A percentile compares a stretch with the other conserved stretches of the same genome.
phyloP scores from a whole-genome alignment of 1,284 basidiomycete genomes.

The Trichosporon ovoides region DNA sequence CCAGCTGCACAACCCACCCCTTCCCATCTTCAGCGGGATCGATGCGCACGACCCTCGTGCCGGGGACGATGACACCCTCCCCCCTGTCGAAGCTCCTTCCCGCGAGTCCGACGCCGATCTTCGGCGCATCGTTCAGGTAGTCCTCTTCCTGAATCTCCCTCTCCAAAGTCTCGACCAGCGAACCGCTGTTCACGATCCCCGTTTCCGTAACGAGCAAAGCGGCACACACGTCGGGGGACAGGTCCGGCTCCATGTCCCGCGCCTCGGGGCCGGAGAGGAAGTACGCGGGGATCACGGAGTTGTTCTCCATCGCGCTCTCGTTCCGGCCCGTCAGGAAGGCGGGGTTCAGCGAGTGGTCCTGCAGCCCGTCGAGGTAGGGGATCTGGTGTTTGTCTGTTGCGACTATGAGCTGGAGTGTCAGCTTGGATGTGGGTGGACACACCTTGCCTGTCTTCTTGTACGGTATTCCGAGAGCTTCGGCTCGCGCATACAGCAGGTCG shows the following conservation, averaged over 20 bases:
- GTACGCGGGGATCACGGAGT: slow-evolving; percentile 57
- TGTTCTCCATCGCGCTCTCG: slow-evolving; percentile 9
- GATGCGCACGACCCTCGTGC: slow-evolving; percentile 80
- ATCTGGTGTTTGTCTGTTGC: slow-evolving; percentile 59
- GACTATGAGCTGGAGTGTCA: no score
- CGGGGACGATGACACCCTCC: slow-evolving; percentile 68
- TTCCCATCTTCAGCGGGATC: slow-evolving; percentile 56
- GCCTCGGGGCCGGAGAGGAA: slow-evolving; percentile 70
- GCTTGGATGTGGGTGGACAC: no score
- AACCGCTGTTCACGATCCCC: slow-evolving; percentile 85
- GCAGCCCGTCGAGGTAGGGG: slow-evolving; percentile 64
- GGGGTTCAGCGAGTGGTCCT: slow-evolving; percentile 57
- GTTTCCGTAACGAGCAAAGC: slow-evolving; percentile 81
- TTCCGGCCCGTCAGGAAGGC: slow-evolving; percentile 23
- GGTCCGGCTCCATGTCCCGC: slow-evolving; percentile 70
- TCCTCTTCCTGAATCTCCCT: slow-evolving; percentile 58
- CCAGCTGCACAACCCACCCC: slow-evolving; percentile 60
- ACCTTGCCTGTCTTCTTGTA: slow-evolving; percentile 75
- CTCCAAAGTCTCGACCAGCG: slow-evolving; percentile 72
- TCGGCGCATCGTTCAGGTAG: slow-evolving; percentile 19
- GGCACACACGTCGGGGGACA: slow-evolving; percentile 63
- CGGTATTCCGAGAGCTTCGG: slow-evolving; percentile 61
- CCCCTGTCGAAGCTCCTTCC: slow-evolving; percentile 23
- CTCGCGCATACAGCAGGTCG: slow-evolving; percentile 75
- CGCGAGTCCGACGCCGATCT: slow-evolving; percentile 48